Evolutionary conservation across 1,284 basidiomycete species (phyloP).

Genomic region (Ceratobasidium sp.): DNA sequence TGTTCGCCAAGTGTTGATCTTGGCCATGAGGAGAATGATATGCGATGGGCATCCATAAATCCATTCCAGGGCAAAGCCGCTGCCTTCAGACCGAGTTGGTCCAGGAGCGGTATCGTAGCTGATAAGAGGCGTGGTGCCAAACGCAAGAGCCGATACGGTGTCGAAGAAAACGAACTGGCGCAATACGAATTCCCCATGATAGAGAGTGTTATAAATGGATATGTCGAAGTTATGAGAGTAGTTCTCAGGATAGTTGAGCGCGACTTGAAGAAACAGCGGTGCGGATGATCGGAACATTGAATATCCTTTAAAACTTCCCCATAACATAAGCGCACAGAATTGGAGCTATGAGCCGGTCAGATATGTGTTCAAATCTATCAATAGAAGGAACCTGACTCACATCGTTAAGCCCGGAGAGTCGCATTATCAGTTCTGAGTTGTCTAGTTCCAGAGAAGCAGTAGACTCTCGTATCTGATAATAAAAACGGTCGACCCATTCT

Average conservation of each 20-base stretch:
- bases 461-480: neutral
- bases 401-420: neutral
- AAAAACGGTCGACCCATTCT: neutral
- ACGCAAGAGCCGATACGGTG: neutral
- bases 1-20: slow-evolving; percentile 5
- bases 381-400: neutral
- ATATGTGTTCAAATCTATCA: neutral
- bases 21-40: slow-evolving; percentile 2
- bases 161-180: neutral
- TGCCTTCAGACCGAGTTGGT: neutral
- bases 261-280: neutral
- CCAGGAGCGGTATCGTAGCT: neutral
- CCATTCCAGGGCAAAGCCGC: neutral
- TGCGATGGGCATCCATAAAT: slow-evolving; percentile 1
- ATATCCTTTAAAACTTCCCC: neutral
- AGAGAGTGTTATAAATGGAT: neutral
- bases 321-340: neutral
- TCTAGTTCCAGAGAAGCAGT: neutral
- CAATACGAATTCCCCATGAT: neutral
- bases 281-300: neutral
- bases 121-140: neutral
- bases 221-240: slow-evolving; percentile 1
- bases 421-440: neutral
- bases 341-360: neutral
- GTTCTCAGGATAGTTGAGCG: neutral